Evolutionary conservation across 352 stramenopile species (phyloP), one percentile per base, ranked within the genome.

Genomic region (Phytophthora agathidicida): DNA sequence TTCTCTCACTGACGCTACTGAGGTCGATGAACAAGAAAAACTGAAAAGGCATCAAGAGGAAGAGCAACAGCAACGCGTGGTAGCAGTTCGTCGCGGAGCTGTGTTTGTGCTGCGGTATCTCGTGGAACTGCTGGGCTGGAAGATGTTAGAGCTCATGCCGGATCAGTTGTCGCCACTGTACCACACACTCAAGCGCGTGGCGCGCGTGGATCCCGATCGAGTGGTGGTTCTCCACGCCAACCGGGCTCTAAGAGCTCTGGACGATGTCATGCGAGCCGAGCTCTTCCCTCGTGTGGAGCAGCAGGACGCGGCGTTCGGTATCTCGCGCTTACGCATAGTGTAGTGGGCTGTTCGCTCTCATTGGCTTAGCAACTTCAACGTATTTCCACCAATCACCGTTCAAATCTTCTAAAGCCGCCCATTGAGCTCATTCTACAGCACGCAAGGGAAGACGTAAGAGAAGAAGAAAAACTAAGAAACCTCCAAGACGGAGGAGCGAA

Each of bases 61-160:
- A 47, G 61, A 72, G 51, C 24, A 49, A 3, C 55, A 72, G 16
- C 61, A 75, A 17, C 54, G 77, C 30, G 70, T 84, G 4, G 54
- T 89, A 3, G 68, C 83, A 1, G 80, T 94, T 36, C 86, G 84
- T 16, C 86, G 84, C 17, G 86, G 84, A 26, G 84, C 84, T 0
- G 80, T 91, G 8, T 95, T 92, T 19, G 47, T 95, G 48, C 68
- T 95, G 16, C 77, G 86, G 33, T 79, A 95, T 66, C 65, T 95
- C 14, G 55, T 93, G 2, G 66, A 93, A 49, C 61, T 93, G 27
- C 73, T 96, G 56, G 86, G 86, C 16, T 81, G 73, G 69, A 86
- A 90, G 62, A 65, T 90, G 33, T 47, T 96, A 6, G 83, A 94
- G 37, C 57, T 94, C 24, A 71, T 91, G 52, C 67, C 86, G 11